phyloP scores from a whole-genome alignment of 306 rosid genomes.

The Ochetophila trinervis region DNA sequence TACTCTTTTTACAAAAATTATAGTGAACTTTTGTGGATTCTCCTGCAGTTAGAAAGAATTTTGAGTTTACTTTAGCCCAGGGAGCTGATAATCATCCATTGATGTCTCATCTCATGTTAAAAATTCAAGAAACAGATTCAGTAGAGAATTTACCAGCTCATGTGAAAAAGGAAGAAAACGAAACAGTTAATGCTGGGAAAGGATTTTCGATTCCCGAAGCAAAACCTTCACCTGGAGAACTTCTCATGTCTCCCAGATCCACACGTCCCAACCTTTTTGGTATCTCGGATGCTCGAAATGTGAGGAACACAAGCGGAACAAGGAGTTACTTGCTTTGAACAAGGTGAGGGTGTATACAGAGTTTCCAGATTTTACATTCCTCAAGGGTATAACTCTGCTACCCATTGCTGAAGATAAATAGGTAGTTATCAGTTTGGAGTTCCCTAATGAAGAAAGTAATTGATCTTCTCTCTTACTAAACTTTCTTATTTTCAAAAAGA shows the following conservation, averaged over 20 bases:
- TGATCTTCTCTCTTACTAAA: slow-evolving; percentile 17
- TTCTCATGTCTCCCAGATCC: slow-evolving; percentile 12
- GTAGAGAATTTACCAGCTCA: not conserved
- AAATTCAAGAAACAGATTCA: slow-evolving; percentile 19
- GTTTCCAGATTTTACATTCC: slow-evolving; percentile 33
- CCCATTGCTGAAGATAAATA: slow-evolving; percentile 44
- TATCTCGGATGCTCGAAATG: slow-evolving; percentile 13
- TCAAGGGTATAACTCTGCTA: slow-evolving; percentile 26
- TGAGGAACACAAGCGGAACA: not conserved
- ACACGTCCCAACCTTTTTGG: slow-evolving; percentile 14
- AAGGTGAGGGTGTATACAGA: slow-evolving; percentile 43
- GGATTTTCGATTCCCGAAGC: slow-evolving; percentile 6
- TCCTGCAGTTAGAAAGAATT: too few species aligned
- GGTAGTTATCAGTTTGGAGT: slow-evolving; percentile 43
- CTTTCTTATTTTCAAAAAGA: too few species aligned
- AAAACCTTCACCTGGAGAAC: slow-evolving; percentile 1
- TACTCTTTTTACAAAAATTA: not conserved
- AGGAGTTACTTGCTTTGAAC: slow-evolving; percentile 36
- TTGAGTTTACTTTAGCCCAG: not conserved
- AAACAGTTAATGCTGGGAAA: slow-evolving; percentile 5
- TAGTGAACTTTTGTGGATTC: not conserved
- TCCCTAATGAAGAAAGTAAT: slow-evolving; percentile 32
- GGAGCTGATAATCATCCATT: not conserved
- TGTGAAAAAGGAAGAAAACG: slow-evolving; percentile 11
- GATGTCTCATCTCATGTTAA: slow-evolving; percentile 16